A percentile compares a stretch with the other conserved stretches of the same genome.
phyloP scores from a whole-genome alignment of 192 early-diverging fungal species.

The Rhizophlyctis rosea region DNA sequence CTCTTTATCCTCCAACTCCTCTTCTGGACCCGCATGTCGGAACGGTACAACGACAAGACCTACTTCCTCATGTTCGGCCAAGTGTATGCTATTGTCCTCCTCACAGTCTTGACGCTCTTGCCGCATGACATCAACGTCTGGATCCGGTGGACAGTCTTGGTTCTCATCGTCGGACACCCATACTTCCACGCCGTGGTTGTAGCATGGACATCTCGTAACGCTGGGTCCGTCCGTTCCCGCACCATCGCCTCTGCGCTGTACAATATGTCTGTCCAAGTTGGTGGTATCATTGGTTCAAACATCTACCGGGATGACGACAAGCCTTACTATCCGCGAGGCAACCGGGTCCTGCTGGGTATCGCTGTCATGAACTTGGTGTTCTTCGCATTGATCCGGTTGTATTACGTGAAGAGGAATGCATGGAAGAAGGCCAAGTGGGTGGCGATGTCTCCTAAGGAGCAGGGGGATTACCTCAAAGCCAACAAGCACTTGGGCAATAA shows the following conservation, averaged over 20 bases:
- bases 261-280: conserved; percentile 26
- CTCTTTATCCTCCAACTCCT: conserved; percentile 4
- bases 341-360: conserved; percentile 43
- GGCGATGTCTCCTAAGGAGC: conserved; percentile 42
- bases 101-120: conserved; percentile 2
- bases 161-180: neutral
- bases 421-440: conserved; percentile 42
- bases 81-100: neutral
- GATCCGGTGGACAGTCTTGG: conserved; percentile 3
- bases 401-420: conserved; percentile 41
- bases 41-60: conserved; percentile 1
- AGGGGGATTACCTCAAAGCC: conserved; percentile 44
- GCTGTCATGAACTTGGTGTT: conserved; percentile 25
- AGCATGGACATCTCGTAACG: conserved; percentile 23
- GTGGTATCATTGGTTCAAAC: conserved; percentile 13
- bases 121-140: conserved; percentile 6
- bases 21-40: conserved; percentile 1
- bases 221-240: conserved; percentile 20
- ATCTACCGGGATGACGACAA: conserved; percentile 42
- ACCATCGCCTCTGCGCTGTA: conserved; percentile 26
- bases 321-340: conserved; percentile 40
- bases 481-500: conserved; percentile 48
- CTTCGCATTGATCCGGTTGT: conserved; percentile 39
- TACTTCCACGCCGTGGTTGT: conserved; percentile 20
- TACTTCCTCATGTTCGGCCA: neutral